Evolutionary conservation across 169 alveolate genomes (phyloP).

Genomic region (Ichthyophthirius multifiliis): DNA sequence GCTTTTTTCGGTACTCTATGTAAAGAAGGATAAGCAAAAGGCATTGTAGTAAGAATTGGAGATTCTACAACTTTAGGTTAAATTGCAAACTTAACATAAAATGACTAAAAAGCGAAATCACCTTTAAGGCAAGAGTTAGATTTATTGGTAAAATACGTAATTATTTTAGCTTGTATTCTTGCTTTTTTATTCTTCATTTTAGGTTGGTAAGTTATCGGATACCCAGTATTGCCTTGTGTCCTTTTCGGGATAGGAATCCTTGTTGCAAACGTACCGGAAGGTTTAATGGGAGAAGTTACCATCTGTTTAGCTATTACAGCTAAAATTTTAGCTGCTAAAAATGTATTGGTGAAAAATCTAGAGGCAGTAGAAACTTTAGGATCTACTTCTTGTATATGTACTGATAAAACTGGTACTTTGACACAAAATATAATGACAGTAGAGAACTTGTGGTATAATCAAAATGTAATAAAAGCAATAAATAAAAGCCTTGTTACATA

Average conservation of each 20-base stretch:
- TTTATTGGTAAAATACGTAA: slow-evolving; percentile 74
- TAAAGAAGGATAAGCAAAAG: slow-evolving; percentile 51
- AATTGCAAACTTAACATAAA: slow-evolving; percentile 77
- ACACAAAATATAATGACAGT: slow-evolving; percentile 86
- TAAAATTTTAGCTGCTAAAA: slow-evolving; percentile 72
- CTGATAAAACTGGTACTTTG: slow-evolving; percentile 88
- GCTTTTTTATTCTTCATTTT: slow-evolving; percentile 73
- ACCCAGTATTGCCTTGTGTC: slow-evolving; percentile 58
- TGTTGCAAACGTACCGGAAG: slow-evolving; percentile 87
- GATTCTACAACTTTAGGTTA: slow-evolving; percentile 83
- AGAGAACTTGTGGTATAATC: slow-evolving; percentile 76
- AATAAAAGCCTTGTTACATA: slow-evolving; percentile 45
- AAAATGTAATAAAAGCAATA: slow-evolving; percentile 14
- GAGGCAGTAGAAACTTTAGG: slow-evolving; percentile 87
- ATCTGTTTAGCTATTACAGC: slow-evolving; percentile 85
- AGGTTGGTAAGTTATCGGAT: slow-evolving; percentile 50
- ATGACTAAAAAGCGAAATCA: slow-evolving; percentile 72
- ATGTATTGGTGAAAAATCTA: slow-evolving; percentile 81
- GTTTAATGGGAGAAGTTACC: slow-evolving; percentile 71
- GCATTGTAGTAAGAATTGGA: slow-evolving; percentile 81
- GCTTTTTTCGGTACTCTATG: slow-evolving; percentile 76
- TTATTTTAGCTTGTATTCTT: slow-evolving; percentile 71
- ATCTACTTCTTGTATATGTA: slow-evolving; percentile 84
- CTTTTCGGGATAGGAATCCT: slow-evolving; percentile 83
- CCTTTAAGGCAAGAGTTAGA: slow-evolving; percentile 78